Evolutionary conservation across 1,139 yeast genomes (phyloP), one percentile per base, ranked within the genome.

Genomic region (Zhuliangozyma blackwelliae): DNA sequence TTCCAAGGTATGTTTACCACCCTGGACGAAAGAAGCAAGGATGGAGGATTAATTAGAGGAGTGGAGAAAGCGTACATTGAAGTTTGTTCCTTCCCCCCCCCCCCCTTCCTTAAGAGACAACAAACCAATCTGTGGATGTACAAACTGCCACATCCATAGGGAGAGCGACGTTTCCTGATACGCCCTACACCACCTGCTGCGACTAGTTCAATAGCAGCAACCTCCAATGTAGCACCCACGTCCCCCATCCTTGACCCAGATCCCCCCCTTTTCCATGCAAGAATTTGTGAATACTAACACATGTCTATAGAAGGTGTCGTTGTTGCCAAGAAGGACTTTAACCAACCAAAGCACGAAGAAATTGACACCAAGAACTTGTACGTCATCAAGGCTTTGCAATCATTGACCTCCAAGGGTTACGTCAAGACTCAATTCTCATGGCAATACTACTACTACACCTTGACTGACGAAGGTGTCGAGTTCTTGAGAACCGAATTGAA

Each of bases 361-460:
- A 87, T 92, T 67, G 95, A 85, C 77, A 85, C 96, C 81, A 90
- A 79, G 79, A 89, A 90, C 95, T 83, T 90, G 73, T 90, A 71
- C 69, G 99, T 92, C 72, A 89, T 92, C 82, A 92, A 92, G 86
- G 97, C 98, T 67, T 84, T 92, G 74, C 99, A 92, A 81, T 90
- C 97, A 52, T 86, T 92, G 74, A 89, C 96, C 68, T 92, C 98
- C 57, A 89, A 84, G 78, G 99, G 99, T 72, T 92, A 66, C 82
- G 97, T 92, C 75, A 89, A 90, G 87, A 92, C 99, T 63, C 97
- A 90, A 77, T 92, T 92, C 85, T 92, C 98, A 64, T 92, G 99
- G 99, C 97, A 90, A 85, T 88, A 88, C 83, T 94, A 92, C 80
- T 94, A 92, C 96, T 94, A 94, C 95, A 89, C 98, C 80, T 87